Evolutionary conservation across 352 stramenopile species (phyloP).

Genomic region (Thalassiosira allenii): DNA sequence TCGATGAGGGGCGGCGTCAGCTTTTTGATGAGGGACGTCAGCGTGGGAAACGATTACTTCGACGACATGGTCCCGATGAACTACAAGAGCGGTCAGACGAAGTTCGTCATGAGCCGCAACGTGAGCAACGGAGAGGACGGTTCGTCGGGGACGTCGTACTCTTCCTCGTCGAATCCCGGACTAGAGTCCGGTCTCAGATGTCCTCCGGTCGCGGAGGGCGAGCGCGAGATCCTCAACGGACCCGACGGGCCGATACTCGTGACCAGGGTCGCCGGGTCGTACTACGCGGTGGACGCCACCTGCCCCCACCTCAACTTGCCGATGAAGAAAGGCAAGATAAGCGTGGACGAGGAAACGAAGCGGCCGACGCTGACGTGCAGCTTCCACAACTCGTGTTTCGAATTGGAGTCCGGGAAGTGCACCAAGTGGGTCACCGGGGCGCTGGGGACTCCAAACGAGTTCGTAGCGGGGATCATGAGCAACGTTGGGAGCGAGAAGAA

Average conservation of each 20-base stretch:
- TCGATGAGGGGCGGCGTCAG: conserved; percentile 79
- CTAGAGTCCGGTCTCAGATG: conserved; percentile 28
- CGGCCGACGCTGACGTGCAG: conserved; percentile 48
- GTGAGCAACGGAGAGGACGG: conserved; percentile 35
- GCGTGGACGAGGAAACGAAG: conserved; percentile 11
- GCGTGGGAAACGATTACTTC: conserved; percentile 63
- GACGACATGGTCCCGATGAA: conserved; percentile 86
- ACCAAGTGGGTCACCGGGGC: conserved; percentile 62
- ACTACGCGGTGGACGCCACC: conserved; percentile 62
- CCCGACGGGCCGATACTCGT: conserved; percentile 53
- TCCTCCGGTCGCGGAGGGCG: conserved; percentile 46
- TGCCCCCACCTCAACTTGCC: conserved; percentile 61
- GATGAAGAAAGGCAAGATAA: conserved; percentile 69
- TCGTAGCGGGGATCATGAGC: conserved; percentile 62
- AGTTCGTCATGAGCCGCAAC: conserved; percentile 85
- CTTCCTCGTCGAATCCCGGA: neutral
- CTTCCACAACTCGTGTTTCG: conserved; percentile 67
- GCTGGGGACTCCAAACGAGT: conserved; percentile 46
- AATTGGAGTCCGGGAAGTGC: conserved; percentile 54
- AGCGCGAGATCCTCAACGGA: conserved; percentile 59
- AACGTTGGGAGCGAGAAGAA: conserved; percentile 52
- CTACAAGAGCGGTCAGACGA: conserved; percentile 79
- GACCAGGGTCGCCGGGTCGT: conserved; percentile 50
- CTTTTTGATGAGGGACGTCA: conserved; percentile 84
- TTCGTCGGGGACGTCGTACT: neutral